These are phyloP conservation scores for Lasiodiplodia hormozganensis DNA, from an alignment of 2,329 filamentous ascomycete species.

Conservation along the genomic window DNA sequence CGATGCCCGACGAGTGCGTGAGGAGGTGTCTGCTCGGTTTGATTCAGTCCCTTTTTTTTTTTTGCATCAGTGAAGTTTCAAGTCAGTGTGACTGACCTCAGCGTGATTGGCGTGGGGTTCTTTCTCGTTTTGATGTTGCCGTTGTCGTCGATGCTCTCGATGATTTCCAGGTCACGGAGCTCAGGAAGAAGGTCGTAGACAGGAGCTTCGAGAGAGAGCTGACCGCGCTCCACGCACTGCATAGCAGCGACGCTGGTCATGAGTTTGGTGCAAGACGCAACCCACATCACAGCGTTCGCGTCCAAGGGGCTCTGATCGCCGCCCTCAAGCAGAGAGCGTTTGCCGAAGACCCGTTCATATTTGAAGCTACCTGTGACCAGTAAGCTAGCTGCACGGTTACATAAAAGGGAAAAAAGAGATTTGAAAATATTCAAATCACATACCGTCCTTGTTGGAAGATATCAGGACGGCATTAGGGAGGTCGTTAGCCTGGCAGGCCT, in stretches of 20 bases:
- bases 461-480: conserved; percentile 39
- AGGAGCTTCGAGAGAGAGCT: conserved; percentile 41
- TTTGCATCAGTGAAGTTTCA: conserved; percentile 11
- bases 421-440: neutral
- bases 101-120: conserved; percentile 19
- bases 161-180: conserved; percentile 37
- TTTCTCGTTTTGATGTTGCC: conserved; percentile 33
- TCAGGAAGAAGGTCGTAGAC: conserved; percentile 44
- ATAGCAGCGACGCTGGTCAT: conserved; percentile 44
- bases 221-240: conserved; percentile 45
- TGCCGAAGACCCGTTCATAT: conserved; percentile 47
- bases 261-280: conserved; percentile 50
- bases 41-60: conserved; percentile 30
- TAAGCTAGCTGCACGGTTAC: neutral
- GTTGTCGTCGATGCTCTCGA: conserved; percentile 35
- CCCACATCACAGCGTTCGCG: conserved; percentile 44
- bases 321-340: conserved; percentile 35
- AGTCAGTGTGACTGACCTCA: conserved; percentile 23
- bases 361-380: conserved; percentile 41
- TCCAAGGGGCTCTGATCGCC: conserved; percentile 32
- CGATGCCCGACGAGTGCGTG: conserved; percentile 39
- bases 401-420: neutral
- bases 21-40: conserved; percentile 38
- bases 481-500: conserved; percentile 35
- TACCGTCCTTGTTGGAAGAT: conserved; percentile 39